Conservation (phyloP, 1,139 yeast species). For the Lodderomyces oxycetoniae region DNA sequence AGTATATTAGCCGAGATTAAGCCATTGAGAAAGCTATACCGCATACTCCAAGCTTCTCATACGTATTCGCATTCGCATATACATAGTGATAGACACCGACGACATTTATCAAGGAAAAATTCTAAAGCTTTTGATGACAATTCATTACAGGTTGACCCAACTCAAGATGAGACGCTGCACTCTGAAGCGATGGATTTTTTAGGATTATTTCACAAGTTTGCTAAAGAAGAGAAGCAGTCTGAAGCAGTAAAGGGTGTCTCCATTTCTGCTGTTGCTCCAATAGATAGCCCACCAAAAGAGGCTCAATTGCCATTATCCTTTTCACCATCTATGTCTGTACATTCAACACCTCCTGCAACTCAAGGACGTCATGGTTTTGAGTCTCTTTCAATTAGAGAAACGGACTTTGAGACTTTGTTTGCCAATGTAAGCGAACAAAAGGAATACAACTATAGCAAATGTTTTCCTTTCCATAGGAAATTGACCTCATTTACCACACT, state of each 20-base stretch:
- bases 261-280: neutral
- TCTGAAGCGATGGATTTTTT: constrained; percentile 34
- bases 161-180: neutral
- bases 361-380: constrained; percentile 7
- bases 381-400: constrained; percentile 3
- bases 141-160: constrained; percentile 5
- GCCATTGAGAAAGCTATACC: constrained; percentile 51
- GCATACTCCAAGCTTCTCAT: constrained; percentile 31
- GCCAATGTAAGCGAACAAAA: constrained; percentile 37
- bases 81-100: constrained; percentile 15
- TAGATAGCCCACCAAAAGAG: constrained; percentile 4
- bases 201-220: constrained; percentile 38
- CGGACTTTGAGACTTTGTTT: constrained; percentile 20
- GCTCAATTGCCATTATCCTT: constrained; percentile 5
- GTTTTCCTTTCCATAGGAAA: constrained; percentile 79
- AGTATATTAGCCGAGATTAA: constrained; percentile 40
- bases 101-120: constrained; percentile 24
- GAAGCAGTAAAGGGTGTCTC: neutral
- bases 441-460: constrained; percentile 67
- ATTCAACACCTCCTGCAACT: constrained; percentile 17
- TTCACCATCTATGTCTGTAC: constrained; percentile 5
- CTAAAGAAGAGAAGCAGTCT: constrained; percentile 34
- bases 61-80: constrained; percentile 9
- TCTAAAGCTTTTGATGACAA: constrained; percentile 17
- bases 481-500: constrained; percentile 62